Percentiles rank a stretch among this genome's conserved stretches.
These are phyloP conservation scores for Pythium monospermum DNA, from an alignment of 352 stramenopile species.

Conservation along the genomic window DNA sequence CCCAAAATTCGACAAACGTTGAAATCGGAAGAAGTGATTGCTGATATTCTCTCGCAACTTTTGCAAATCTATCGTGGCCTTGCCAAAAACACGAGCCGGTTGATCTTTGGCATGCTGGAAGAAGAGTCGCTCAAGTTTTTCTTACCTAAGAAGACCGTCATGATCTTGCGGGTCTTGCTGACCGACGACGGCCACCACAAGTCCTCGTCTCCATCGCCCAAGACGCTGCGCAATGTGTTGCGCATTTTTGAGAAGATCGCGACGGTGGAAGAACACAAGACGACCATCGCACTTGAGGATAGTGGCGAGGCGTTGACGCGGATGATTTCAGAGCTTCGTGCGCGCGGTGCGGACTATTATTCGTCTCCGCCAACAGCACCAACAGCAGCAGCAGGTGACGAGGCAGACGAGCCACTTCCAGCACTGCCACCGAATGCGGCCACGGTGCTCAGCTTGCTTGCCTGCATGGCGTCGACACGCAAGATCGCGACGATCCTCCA, in stretches of 20 bases:
- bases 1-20: constrained; percentile 46
- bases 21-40: constrained; percentile 68
- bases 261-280: constrained; percentile 73
- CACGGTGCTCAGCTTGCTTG: constrained; percentile 38
- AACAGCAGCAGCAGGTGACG: background rate
- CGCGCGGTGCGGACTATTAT: constrained; percentile 12
- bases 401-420: constrained; percentile 3
- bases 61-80: constrained; percentile 51
- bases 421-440: constrained; percentile 31
- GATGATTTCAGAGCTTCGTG: constrained; percentile 59
- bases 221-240: constrained; percentile 64
- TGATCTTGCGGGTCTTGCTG: constrained; percentile 51
- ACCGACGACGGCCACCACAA: constrained; percentile 35
- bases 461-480: constrained; percentile 28
- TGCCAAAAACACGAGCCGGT: constrained; percentile 58
- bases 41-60: constrained; percentile 55
- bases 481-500: constrained; percentile 50
- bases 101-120: constrained; percentile 53
- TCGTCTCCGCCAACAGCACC: background rate
- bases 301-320: constrained; percentile 42
- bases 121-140: constrained; percentile 82
- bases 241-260: constrained; percentile 49
- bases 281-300: constrained; percentile 62
- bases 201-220: constrained; percentile 26
- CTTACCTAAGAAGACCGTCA: constrained; percentile 71